Base-by-base conservation (phyloP, 345 rosid species). In the Pistacia vera region DNA sequence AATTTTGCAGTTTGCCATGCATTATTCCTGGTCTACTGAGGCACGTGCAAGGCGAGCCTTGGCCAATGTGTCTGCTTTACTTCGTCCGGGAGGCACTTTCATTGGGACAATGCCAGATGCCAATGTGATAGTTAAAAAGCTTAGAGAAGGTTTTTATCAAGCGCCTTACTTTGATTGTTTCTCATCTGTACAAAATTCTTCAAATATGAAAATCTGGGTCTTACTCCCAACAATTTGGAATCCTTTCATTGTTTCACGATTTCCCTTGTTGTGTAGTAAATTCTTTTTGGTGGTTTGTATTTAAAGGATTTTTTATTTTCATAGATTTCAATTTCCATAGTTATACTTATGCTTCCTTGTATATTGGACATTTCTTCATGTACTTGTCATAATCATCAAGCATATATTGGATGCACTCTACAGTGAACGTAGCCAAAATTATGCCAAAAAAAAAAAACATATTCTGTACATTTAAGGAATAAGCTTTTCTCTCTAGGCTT, bases 71-170 rank as follows among this genome's bases (percentile, higher is more conserved):
- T 93, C 99, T 44, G 91, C 97, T 75, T 79, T 96, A 77, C 99
- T 96, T 80, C 97, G 97, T 67, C 98, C 99, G 0, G 97, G 99
- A 75, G 98, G 99, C 68, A 88, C 83, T 44, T 92, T 93, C 83
- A 90, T 93, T 11, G 97, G 99, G 79, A 92, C 99, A 51, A 96
- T 93, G 99, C 98, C 98, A 72, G 99, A 93, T 87, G 98, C 97
- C 56, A 93, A 93, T 84, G 99, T 96, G 65, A 91, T 96, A 57
- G 62, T 96, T 0, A 91, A 91, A 81, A 96, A 96, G 69, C 92
- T 96, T 51, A 83, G 97, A 89, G 86, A 87, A 92, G 98, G 99
- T 96, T 78, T 78, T 54, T 25, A 28, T n/a, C 41, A 57, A 25
- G 65, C 17, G 3, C 61, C 54, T n/a, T 60, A 25, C 41, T 74